Conservation (phyloP, 2,329 filamentous ascomycete genomes). For the Acarospora socialis region DNA sequence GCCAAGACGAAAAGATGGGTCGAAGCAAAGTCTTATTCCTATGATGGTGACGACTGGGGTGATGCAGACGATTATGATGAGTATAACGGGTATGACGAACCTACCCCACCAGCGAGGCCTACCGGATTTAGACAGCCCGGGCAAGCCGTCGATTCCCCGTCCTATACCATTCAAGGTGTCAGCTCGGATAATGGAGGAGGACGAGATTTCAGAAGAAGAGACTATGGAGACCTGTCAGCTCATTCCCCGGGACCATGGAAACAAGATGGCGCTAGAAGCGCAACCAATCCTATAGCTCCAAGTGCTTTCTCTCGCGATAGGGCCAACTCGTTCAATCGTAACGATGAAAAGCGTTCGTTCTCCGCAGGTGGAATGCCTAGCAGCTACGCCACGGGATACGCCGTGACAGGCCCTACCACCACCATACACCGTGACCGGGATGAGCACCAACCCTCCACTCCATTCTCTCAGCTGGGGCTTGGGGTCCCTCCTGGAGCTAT, state of each 20-base stretch:
- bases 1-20: slow-evolving; percentile 92
- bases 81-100: slow-evolving; percentile 36
- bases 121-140: slow-evolving; percentile 31
- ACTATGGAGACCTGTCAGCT: slow-evolving; percentile 1
- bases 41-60: slow-evolving; percentile 91
- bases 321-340: slow-evolving; percentile 39
- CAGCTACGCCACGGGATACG: slow-evolving; percentile 7
- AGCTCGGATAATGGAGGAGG: slow-evolving; percentile 8
- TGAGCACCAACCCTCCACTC: no score
- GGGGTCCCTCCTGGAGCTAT: no score
- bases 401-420: slow-evolving; percentile 4
- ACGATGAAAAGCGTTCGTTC: slow-evolving; percentile 39
- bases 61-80: slow-evolving; percentile 43
- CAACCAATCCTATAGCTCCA: slow-evolving; percentile 27
- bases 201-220: slow-evolving; percentile 6
- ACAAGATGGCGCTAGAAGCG: slow-evolving; percentile 16
- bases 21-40: slow-evolving; percentile 70
- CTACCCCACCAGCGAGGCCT: slow-evolving; percentile 27
- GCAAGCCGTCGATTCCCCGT: slow-evolving; percentile 17
- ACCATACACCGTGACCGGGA: no score
- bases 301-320: slow-evolving; percentile 10
- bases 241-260: slow-evolving; percentile 7
- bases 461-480: no score
- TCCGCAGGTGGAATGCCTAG: slow-evolving; percentile 20
- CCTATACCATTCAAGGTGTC: slow-evolving; percentile 3